These are phyloP conservation scores for Ophiostoma piceae DNA, from an alignment of 2,329 filamentous ascomycete genomes.

Conservation along the genomic window DNA sequence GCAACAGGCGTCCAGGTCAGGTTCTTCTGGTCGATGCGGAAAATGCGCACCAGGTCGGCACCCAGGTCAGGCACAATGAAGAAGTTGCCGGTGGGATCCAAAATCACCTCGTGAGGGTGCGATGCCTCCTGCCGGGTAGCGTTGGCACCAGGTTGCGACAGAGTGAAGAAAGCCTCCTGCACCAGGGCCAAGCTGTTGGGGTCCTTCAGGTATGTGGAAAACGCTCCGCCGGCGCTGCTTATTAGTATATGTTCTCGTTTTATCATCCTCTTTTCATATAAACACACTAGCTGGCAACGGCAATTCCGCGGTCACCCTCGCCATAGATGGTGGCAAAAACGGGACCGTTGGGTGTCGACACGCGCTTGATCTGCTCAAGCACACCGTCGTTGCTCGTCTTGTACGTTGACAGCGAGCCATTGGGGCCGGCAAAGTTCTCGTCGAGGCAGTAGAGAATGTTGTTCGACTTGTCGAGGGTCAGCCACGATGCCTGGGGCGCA, in stretches of 20 bases:
- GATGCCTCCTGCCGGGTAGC: slow-evolving; percentile 50
- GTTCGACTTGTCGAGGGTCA: slow-evolving; percentile 49
- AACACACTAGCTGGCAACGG: slow-evolving; percentile 45
- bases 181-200: slow-evolving; percentile 36
- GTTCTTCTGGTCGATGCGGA: slow-evolving; percentile 46
- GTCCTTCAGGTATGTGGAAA: slow-evolving; percentile 43
- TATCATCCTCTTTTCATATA: not conserved
- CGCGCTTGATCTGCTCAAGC: slow-evolving; percentile 37
- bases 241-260: not conserved
- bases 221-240: slow-evolving; percentile 35
- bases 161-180: slow-evolving; percentile 39
- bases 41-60: slow-evolving; percentile 56
- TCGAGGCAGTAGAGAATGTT: slow-evolving; percentile 55
- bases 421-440: slow-evolving; percentile 46
- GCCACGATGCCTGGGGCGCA: slow-evolving; percentile 54
- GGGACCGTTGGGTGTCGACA: slow-evolving; percentile 39
- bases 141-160: slow-evolving; percentile 37
- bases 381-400: slow-evolving; percentile 37
- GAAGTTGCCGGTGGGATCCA: slow-evolving; percentile 61
- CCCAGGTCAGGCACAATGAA: slow-evolving; percentile 62
- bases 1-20: slow-evolving; percentile 39
- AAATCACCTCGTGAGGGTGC: slow-evolving; percentile 59
- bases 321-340: slow-evolving; percentile 44
- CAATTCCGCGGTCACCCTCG: slow-evolving; percentile 37
- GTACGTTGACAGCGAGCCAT: slow-evolving; percentile 46